Evolutionary conservation across 371 early-diverging fungal genomes (phyloP), one percentile per base, ranked within the genome.

Genomic region (Coemansia sp.): DNA sequence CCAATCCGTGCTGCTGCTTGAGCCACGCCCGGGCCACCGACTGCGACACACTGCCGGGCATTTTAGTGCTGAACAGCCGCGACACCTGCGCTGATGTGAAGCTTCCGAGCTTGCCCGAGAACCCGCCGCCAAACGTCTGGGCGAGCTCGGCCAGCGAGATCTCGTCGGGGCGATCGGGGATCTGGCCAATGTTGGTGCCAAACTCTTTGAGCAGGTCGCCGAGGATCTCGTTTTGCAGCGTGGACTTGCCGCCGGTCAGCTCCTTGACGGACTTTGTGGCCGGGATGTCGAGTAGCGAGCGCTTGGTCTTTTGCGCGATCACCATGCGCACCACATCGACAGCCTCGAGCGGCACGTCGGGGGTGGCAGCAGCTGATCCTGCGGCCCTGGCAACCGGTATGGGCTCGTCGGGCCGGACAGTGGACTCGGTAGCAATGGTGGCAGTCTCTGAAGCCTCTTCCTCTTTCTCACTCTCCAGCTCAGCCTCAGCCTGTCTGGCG

Each of bases 161-260:
- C 43, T 72, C 72, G 55, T 72, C 72, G 10, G 71, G 63, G 11
- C 63, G 40, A 40, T 71, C 68, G 8, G 71, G 71, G 12, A 71
- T 58, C 29, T 49, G 39, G 29, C 56, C 52, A 18, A 36, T 12
- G 29, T 42, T 39, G 50, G 48, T 18, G 14, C 55, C 43, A 14
- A 97, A 94, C 80, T 97, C 96, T 72, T 92, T 94, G 72, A 91
- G 92, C 55, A 96, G 82, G 78, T 96, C 96, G 81, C 95, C 97
- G 38, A 97, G 83, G 54, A 97, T 95, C 79, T 97, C 97, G 80
- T 96, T 97, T 76, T 95, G 97, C 59, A 97, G 85, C 31, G 97
- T 97, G 7, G 92, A 92, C 80, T 95, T 95, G 69, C 97, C 97
- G 52, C 94, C 94, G 29, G 93, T 93, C 52, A 97, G 86, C 58